Evolutionary conservation across 1,284 basidiomycete genomes (phyloP).

Genomic region (Mycena sp.): DNA sequence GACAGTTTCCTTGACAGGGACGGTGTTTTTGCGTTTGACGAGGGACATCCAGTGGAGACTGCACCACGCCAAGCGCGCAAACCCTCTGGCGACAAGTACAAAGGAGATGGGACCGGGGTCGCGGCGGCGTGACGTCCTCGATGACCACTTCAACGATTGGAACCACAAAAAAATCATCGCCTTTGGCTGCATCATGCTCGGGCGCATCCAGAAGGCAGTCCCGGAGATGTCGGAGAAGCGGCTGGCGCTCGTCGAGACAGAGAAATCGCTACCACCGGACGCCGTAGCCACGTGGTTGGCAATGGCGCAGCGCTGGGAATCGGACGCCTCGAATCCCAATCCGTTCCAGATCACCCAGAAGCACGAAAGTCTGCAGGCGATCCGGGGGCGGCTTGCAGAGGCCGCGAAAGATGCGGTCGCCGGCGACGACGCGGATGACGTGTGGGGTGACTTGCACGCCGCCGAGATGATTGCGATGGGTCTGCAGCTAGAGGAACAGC

Average conservation of each 20-base stretch:
- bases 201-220: not conserved
- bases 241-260: not conserved
- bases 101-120: slow-evolving; percentile 12
- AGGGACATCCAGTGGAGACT: too few species aligned
- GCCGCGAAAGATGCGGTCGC: not conserved
- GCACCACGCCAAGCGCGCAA: too few species aligned
- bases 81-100: not conserved
- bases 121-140: slow-evolving; percentile 8
- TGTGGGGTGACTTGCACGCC: slow-evolving; percentile 2
- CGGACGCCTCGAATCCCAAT: not conserved
- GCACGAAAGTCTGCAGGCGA: not conserved
- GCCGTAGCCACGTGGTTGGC: not conserved
- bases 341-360: slow-evolving; percentile 2
- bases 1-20: not conserved
- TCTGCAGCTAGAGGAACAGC: slow-evolving; percentile 10
- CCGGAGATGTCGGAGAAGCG: not conserved
- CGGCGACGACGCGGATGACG: not conserved
- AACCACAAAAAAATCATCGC: not conserved
- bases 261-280: not conserved
- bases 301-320: slow-evolving; percentile 1
- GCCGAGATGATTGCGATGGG: slow-evolving; percentile 12
- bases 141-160: slow-evolving; percentile 9
- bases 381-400: not conserved
- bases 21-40: not conserved
- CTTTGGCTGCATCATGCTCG: not conserved